Base-by-base conservation (phyloP, 1,284 basidiomycete species). In the Phenoliferia sp. region DNA sequence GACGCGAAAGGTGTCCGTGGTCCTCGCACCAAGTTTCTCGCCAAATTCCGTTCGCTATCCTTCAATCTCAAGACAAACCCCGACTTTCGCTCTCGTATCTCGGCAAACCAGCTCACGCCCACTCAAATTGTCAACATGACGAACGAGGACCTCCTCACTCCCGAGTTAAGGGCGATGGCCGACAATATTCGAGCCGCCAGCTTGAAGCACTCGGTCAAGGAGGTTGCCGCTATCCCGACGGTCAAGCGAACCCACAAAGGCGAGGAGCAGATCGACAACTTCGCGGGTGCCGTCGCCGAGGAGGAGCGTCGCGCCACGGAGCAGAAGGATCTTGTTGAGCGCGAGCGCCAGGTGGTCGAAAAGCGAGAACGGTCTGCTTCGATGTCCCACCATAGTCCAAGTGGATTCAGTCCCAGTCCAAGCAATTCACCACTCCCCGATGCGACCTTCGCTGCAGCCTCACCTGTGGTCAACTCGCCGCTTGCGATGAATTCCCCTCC, bases 201-300 rank as follows among this genome's bases (percentile, higher is more conserved):
- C 4, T 80, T 93, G 72, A 87, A 87, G 75, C 87, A 92, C 77
- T 90, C 90, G 12, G 92, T 93, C 73, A 81, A 92, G 69, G 84
- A 87, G 76, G 89, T 86, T 76, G 62, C 84, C 16, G 81, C 82
- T 4, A 83, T 85, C 32, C 90, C 90, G 67, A 87, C 88, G 74
- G 87, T 90, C 44, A 92, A 92, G 79, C 88, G 91, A 69, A 93
- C 90, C 28, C 91, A 92, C 81, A 93, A 93, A 79, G 91, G 91
- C 66, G 80, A 92, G 69, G 87, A 92, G 81, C 87, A 90, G 74
- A 90, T 93, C 74, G 91, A 92, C 78, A 86, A 87, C 78, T 80
- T 87, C 62, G 71, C 75, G 55, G 59, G 67, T 12, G 33, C 39
- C 36, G 34, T 68, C 36, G 29, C 60, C 3, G 65, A 56, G 17